A percentile compares a stretch with the other conserved stretches of the same genome.
These are phyloP conservation scores for Pezicula radicicola DNA, from an alignment of 2,329 filamentous ascomycete genomes.

Conservation along the genomic window DNA sequence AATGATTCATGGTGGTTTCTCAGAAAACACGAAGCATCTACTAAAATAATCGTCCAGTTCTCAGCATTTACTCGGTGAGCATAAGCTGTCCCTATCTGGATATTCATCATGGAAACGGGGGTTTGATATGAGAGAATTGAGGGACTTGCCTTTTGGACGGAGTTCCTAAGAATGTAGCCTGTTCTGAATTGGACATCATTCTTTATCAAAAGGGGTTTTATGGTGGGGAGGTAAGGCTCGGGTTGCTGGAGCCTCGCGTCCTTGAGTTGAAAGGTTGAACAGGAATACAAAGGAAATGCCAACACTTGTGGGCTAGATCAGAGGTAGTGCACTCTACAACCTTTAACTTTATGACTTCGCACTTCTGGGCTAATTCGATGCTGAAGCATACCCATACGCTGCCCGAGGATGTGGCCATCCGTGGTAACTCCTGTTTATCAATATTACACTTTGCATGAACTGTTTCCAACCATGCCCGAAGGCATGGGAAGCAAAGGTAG, in stretches of 20 bases:
- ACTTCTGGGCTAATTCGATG: not conserved
- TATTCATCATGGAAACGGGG: conserved; percentile 76
- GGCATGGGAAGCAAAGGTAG: conserved; percentile 3
- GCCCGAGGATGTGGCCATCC: not conserved
- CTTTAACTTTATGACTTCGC: too few relatives aligned
- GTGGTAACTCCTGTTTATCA: not conserved
- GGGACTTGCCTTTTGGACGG: not conserved
- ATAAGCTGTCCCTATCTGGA: conserved; percentile 99
- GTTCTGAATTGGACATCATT: too few relatives aligned
- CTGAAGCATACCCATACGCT: not conserved
- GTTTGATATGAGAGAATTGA: conserved; percentile 10
- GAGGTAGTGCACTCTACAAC: too few relatives aligned
- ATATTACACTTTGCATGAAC: conserved; percentile 1
- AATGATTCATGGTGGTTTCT: conserved; percentile 22
- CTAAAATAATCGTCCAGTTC: conserved; percentile 98
- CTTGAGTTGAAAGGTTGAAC: too few relatives aligned
- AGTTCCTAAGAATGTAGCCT: too few relatives aligned
- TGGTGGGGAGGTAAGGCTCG: too few relatives aligned
- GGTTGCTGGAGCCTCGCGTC: too few relatives aligned
- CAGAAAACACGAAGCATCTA: conserved; percentile 96
- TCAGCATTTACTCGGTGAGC: conserved; percentile 81
- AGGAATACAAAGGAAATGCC: too few relatives aligned
- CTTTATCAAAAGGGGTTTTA: too few relatives aligned
- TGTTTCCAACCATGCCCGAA: conserved; percentile 2
- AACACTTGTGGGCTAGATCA: too few relatives aligned